Evolutionary conservation across 2,329 filamentous ascomycete species (phyloP).

Genomic region (Fusarium nanum): DNA sequence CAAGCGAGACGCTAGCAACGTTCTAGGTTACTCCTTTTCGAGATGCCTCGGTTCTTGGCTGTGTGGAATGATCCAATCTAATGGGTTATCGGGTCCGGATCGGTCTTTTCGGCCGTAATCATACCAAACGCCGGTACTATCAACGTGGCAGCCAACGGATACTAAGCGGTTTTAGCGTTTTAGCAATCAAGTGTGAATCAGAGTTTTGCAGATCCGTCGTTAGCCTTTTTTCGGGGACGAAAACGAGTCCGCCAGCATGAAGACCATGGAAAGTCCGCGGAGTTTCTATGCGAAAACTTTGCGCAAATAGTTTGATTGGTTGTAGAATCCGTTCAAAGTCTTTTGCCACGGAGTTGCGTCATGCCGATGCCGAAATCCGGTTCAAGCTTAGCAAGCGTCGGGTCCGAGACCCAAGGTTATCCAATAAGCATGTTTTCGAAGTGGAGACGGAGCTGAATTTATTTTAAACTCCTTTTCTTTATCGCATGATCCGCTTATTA

Average conservation of each 20-base stretch:
- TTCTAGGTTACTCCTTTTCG: slow-evolving; percentile 8
- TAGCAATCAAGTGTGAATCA: neutral
- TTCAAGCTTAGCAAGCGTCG: slow-evolving; percentile 7
- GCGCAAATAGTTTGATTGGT: slow-evolving; percentile 9
- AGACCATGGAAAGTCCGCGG: slow-evolving; percentile 21
- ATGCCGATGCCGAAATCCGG: slow-evolving; percentile 22
- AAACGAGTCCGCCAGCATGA: neutral
- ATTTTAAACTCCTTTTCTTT: slow-evolving; percentile 11
- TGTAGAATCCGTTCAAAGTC: fast-evolving
- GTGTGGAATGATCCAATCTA: neutral
- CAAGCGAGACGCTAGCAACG: slow-evolving; percentile 15
- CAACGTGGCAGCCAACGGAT: neutral
- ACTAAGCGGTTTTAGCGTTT: neutral
- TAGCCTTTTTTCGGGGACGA: neutral
- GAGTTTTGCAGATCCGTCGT: neutral
- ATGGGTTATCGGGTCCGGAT: slow-evolving; percentile 26
- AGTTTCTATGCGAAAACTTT: neutral
- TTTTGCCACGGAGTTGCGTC: slow-evolving; percentile 22
- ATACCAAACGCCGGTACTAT: slow-evolving; percentile 14
- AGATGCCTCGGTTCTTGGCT: slow-evolving; percentile 24
- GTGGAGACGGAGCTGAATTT: slow-evolving; percentile 13
- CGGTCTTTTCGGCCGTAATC: slow-evolving; percentile 35
- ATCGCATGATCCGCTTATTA: slow-evolving; percentile 27
- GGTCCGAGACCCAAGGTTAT: neutral
- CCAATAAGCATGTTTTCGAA: neutral